Percentiles rank a stretch among this genome's conserved stretches.
phyloP scores from a whole-genome alignment of 495 filamentous ascomycete genomes.

The Pyrenula massariospora region DNA sequence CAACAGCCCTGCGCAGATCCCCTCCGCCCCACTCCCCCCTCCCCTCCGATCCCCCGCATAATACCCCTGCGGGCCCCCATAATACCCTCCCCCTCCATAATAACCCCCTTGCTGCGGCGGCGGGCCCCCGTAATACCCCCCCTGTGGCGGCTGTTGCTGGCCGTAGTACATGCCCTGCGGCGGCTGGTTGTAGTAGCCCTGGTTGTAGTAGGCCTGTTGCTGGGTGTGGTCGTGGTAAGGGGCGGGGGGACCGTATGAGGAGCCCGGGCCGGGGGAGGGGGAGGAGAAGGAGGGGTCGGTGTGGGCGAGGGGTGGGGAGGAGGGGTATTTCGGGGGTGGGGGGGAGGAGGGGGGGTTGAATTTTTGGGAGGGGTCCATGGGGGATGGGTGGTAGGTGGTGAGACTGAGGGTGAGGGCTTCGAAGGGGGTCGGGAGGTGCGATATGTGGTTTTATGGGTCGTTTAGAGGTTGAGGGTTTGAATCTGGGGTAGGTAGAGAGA shows the following conservation, averaged over 20 bases:
- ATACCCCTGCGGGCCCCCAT: slow-evolving; percentile 5
- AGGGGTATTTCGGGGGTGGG: not conserved
- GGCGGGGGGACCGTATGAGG: not conserved
- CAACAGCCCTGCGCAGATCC: slow-evolving; percentile 19
- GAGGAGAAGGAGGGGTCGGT: not conserved
- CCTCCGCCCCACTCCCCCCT: slow-evolving; percentile 7
- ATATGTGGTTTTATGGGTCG: too few relatives aligned
- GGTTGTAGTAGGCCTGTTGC: slow-evolving; percentile 4
- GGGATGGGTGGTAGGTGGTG: slow-evolving; percentile 2
- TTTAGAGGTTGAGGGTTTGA: too few relatives aligned
- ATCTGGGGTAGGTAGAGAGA: too few relatives aligned
- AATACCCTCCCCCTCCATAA: not conserved
- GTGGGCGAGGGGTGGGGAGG: not conserved
- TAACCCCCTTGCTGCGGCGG: not conserved
- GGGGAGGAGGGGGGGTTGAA: not conserved
- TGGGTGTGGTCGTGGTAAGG: not conserved
- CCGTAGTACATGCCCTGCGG: slow-evolving; percentile 14
- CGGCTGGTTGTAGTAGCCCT: not conserved
- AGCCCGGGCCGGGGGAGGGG: not conserved
- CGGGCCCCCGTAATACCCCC: not conserved
- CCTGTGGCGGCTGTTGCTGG: slow-evolving; percentile 8
- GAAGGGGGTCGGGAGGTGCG: too few relatives aligned
- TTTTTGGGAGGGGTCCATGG: slow-evolving; percentile 2
- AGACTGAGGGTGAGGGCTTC: too few relatives aligned
- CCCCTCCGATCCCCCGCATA: slow-evolving; percentile 7